These are phyloP conservation scores for Saprolegnia parasitica DNA, from an alignment of 352 stramenopile species.

Conservation along the genomic window DNA sequence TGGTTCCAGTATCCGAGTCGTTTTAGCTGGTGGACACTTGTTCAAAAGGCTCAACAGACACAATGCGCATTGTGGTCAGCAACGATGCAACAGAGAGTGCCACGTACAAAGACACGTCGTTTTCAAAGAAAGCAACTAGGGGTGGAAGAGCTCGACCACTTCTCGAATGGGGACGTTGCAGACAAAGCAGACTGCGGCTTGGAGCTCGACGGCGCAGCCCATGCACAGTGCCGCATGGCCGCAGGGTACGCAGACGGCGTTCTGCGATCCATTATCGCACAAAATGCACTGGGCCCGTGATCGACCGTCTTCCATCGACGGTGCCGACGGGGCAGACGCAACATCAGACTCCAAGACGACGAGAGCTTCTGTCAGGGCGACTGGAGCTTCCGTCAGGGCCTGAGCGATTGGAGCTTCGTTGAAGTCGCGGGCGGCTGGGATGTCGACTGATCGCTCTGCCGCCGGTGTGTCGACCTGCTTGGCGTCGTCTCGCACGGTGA, in stretches of 20 bases:
- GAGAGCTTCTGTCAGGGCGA: too few relatives aligned
- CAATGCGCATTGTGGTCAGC: too few relatives aligned
- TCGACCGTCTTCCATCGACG: background rate
- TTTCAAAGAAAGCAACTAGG: too few relatives aligned
- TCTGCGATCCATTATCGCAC: slow-evolving; percentile 40
- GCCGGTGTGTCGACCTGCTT: background rate
- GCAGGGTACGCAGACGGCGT: slow-evolving; percentile 54
- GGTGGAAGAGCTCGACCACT: slow-evolving; percentile 41
- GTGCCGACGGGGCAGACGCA: slow-evolving; percentile 1
- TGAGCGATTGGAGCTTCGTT: background rate
- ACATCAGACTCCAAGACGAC: background rate
- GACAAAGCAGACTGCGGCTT: slow-evolving; percentile 26
- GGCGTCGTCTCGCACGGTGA: background rate
- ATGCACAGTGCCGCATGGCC: slow-evolving; percentile 50
- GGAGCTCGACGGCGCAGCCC: slow-evolving; percentile 39
- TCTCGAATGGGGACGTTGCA: slow-evolving; percentile 47
- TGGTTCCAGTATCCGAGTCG: too few relatives aligned
- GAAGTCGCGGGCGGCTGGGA: background rate
- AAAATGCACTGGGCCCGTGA: slow-evolving; percentile 44
- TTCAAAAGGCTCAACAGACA: too few relatives aligned
- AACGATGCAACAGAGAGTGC: too few relatives aligned
- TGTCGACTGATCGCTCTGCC: background rate
- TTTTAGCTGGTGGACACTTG: too few relatives aligned
- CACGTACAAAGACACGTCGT: too few relatives aligned
- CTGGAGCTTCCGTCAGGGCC: too few relatives aligned